Percentiles rank a stretch among this genome's conserved stretches.
phyloP scores from a whole-genome alignment of 1,139 yeast genomes.

The Scheffersomyces parashehatae region DNA sequence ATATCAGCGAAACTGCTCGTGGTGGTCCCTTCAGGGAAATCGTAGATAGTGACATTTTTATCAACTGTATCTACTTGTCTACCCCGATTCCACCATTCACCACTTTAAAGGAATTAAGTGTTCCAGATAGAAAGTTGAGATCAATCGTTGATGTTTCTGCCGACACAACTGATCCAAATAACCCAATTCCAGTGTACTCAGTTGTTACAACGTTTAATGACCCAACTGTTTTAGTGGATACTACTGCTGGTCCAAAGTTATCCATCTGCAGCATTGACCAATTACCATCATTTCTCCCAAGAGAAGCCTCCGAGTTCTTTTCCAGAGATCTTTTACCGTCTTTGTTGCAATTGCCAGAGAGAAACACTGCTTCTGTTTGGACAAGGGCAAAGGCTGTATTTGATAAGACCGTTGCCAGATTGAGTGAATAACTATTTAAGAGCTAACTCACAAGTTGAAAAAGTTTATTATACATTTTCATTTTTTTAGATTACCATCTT shows the following conservation, averaged over 20 bases:
- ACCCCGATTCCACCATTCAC: conserved; percentile 18
- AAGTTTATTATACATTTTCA: too few relatives aligned
- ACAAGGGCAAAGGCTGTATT: conserved; percentile 16
- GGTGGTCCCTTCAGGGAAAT: conserved; percentile 19
- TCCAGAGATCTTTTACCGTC: conserved; percentile 18
- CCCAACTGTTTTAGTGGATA: conserved; percentile 17
- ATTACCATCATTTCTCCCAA: conserved; percentile 20
- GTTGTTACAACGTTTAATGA: conserved; percentile 17
- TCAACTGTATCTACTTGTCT: conserved; percentile 20
- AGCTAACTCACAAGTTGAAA: too few relatives aligned
- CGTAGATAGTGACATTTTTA: conserved; percentile 15
- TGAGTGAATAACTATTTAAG: conserved; percentile 1
- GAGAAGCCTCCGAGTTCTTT: conserved; percentile 18
- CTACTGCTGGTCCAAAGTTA: conserved; percentile 17
- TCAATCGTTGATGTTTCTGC: conserved; percentile 19
- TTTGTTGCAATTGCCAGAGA: conserved; percentile 16
- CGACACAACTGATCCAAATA: conserved; percentile 21
- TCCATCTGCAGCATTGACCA: conserved; percentile 19
- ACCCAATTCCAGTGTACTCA: conserved; percentile 19
- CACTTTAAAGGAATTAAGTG: conserved; percentile 13
- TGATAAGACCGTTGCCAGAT: conserved; percentile 15
- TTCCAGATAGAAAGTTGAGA: conserved; percentile 14
- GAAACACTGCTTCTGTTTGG: conserved; percentile 19
- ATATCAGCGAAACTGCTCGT: conserved; percentile 19
- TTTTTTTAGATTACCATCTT: too few relatives aligned